Conservation (phyloP, 805 yeast species). For the Peterozyma xylosa region DNA sequence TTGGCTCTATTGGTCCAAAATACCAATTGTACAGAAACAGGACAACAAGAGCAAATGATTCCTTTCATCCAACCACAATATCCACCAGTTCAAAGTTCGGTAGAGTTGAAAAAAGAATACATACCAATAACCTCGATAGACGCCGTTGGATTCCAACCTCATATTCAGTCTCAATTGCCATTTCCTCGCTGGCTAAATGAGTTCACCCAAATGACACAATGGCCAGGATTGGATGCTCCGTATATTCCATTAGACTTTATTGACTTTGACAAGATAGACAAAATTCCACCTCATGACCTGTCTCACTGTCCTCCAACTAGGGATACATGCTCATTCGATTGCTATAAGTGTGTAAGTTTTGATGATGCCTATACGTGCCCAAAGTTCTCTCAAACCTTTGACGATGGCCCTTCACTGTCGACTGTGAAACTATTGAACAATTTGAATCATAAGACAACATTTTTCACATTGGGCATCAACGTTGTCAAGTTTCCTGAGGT, state of each 20-base stretch:
- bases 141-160: conserved; percentile 9
- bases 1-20: no score
- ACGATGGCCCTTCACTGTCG: conserved; percentile 84
- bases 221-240: conserved; percentile 91
- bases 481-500: conserved; percentile 71
- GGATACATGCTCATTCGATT: conserved; percentile 75
- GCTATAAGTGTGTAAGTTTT: conserved; percentile 64
- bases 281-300: conserved; percentile 36
- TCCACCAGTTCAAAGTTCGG: no score
- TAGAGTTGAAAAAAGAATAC: no score
- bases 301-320: conserved; percentile 53
- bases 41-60: no score
- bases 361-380: conserved; percentile 79
- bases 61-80: no score
- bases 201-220: conserved; percentile 61
- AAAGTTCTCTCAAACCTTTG: conserved; percentile 78
- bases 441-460: conserved; percentile 56
- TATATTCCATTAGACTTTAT: conserved; percentile 75
- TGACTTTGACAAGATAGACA: conserved; percentile 45
- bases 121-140: not conserved
- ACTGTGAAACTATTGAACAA: conserved; percentile 53
- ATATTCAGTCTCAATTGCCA: conserved; percentile 1
- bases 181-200: conserved; percentile 77
- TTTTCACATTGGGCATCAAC: conserved; percentile 80
- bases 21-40: no score